These are phyloP conservation scores for Coffea humblotiana DNA, from an alignment of 305 asterid species.

Conservation along the genomic window DNA sequence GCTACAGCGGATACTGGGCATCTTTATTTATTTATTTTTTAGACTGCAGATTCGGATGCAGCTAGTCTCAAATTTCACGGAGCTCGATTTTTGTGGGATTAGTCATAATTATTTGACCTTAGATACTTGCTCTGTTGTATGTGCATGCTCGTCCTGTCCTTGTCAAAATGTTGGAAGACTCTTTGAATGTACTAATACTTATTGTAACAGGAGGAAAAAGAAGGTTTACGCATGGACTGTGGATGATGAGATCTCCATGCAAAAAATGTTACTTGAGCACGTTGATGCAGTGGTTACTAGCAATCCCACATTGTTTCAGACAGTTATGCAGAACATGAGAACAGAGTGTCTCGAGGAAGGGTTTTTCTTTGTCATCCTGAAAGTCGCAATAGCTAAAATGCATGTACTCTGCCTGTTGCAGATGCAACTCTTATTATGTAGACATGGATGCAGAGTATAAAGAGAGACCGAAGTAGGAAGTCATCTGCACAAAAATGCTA, in stretches of 20 bases:
- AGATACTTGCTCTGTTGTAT: background rate
- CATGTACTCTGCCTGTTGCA: too few relatives aligned
- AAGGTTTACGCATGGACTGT: slow-evolving; percentile 96
- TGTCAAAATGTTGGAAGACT: too few relatives aligned
- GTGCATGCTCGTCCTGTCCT: too few relatives aligned
- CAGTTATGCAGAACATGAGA: slow-evolving; percentile 61
- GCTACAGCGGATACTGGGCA: background rate
- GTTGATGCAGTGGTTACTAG: slow-evolving; percentile 90
- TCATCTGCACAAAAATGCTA: too few relatives aligned
- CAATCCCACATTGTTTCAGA: slow-evolving; percentile 72
- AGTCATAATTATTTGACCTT: background rate
- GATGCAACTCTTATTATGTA: too few relatives aligned
- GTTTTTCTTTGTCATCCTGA: slow-evolving; percentile 37
- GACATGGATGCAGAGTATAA: too few relatives aligned
- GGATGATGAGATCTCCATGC: slow-evolving; percentile 75
- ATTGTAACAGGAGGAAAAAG: slow-evolving; percentile 66
- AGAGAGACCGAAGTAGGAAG: too few relatives aligned
- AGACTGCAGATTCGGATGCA: background rate
- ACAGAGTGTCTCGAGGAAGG: slow-evolving; percentile 70
- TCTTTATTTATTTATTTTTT: background rate
- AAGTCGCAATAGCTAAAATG: too few relatives aligned
- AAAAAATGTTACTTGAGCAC: slow-evolving; percentile 59
- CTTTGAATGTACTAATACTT: background rate
- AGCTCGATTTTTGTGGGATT: background rate
- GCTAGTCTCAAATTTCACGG: background rate